Conservation (phyloP, 2,329 filamentous ascomycete genomes). For the Cladosporium oxysporum region DNA sequence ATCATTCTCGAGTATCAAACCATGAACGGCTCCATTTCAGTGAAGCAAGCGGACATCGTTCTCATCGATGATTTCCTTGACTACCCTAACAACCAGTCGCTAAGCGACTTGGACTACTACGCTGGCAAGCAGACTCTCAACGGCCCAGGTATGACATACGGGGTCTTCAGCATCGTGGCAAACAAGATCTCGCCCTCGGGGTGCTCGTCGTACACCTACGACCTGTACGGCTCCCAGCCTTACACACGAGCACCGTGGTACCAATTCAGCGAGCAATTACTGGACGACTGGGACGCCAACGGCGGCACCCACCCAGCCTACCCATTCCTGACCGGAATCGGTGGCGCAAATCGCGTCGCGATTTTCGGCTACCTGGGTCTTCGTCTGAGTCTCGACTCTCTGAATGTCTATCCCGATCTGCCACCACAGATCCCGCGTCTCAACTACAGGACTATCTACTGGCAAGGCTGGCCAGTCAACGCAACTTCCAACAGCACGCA, state of each 20-base stretch:
- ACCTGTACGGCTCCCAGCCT: slow-evolving; percentile 62
- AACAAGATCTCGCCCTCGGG: slow-evolving; percentile 66
- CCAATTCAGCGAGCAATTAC: slow-evolving; percentile 69
- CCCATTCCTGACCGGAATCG: slow-evolving; percentile 71
- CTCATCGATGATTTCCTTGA: slow-evolving; percentile 65
- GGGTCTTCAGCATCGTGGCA: slow-evolving; percentile 67
- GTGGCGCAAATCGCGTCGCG: slow-evolving; percentile 67
- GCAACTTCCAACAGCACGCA: slow-evolving; percentile 65
- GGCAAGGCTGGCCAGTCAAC: slow-evolving; percentile 64
- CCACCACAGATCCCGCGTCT: slow-evolving; percentile 65
- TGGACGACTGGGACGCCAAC: slow-evolving; percentile 61
- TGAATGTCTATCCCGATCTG: slow-evolving; percentile 65
- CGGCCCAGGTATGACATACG: slow-evolving; percentile 73
- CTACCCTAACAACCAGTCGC: slow-evolving; percentile 58
- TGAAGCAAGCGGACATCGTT: slow-evolving; percentile 73
- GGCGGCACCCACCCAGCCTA: slow-evolving; percentile 69
- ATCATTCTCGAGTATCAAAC: slow-evolving; percentile 65
- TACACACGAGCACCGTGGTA: slow-evolving; percentile 69
- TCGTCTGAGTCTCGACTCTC: slow-evolving; percentile 58
- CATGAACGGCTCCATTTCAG: slow-evolving; percentile 66
- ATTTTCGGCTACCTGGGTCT: slow-evolving; percentile 69
- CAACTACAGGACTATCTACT: slow-evolving; percentile 65
- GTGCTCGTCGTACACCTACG: slow-evolving; percentile 69
- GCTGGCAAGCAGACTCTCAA: slow-evolving; percentile 67
- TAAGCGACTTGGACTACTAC: slow-evolving; percentile 67